A percentile compares a stretch with the other conserved stretches of the same genome.
Evolutionary conservation across 176 grass and related monocot genomes (phyloP).

Genomic region (bread wheat (Triticum aestivum)): IWGSC_CS_RefSeq_v2.1 NC_057812.1:99323582-99324081

Average conservation of each 20-base stretch:
- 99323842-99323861: background rate
- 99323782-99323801: background rate
- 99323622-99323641: slow-evolving; percentile 70
- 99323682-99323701: slow-evolving; percentile 70
- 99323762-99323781: too few species aligned
- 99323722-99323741: slow-evolving; percentile 71
- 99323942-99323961: too few species aligned
- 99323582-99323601: slow-evolving; percentile 79
- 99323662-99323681: slow-evolving; percentile 57
- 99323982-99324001: too few species aligned
- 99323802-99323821: slow-evolving; percentile 8
- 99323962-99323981: too few species aligned
- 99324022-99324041: too few species aligned
- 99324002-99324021: too few species aligned
- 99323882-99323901: slow-evolving; percentile 1
- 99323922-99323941: too few species aligned
- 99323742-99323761: too few species aligned
- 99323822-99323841: background rate
- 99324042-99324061: too few species aligned
- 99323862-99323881: slow-evolving; percentile 13
- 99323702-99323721: slow-evolving; percentile 85
- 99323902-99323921: too few species aligned
- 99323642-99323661: slow-evolving; percentile 70
- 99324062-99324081: too few species aligned
- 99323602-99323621: slow-evolving; percentile 87